Evolutionary conservation across 805 yeast species (phyloP).

Genomic region (Ogataea populi-albae): DNA sequence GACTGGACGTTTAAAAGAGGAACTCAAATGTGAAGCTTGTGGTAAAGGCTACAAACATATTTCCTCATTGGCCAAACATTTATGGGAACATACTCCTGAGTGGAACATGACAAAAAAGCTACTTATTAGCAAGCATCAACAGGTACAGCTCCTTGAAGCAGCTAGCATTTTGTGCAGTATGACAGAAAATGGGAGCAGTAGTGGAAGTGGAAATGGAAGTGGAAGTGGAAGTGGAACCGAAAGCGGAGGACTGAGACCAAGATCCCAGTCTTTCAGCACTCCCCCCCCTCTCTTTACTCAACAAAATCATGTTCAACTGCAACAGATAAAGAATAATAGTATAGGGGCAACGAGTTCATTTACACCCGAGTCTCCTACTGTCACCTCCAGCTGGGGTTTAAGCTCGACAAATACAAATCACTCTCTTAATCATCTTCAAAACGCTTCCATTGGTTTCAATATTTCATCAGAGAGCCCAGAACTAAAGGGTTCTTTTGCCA

Average conservation of each 20-base stretch:
- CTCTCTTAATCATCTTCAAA: too few relatives aligned
- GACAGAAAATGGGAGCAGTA: constrained; percentile 42
- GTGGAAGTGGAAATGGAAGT: constrained; percentile 9
- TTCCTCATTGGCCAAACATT: constrained; percentile 80
- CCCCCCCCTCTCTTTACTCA: constrained; percentile 17
- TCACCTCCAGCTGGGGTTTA: too few relatives aligned
- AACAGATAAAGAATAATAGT: too few relatives aligned
- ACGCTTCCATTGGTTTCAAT: too few relatives aligned
- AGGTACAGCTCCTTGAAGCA: constrained; percentile 77
- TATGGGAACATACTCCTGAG: constrained; percentile 94
- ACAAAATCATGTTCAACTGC: too few relatives aligned
- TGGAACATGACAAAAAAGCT: constrained; percentile 85
- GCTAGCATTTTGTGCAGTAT: constrained; percentile 75
- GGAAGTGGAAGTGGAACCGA: constrained; percentile 11
- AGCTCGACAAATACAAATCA: too few relatives aligned
- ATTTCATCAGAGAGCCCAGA: too few relatives aligned
- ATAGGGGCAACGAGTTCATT: too few relatives aligned
- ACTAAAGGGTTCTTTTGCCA: too few relatives aligned
- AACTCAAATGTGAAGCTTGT: constrained; percentile 83
- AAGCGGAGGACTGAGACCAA: constrained; percentile 14
- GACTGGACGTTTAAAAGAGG: constrained; percentile 79
- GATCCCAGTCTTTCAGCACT: constrained; percentile 19
- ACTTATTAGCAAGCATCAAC: constrained; percentile 82
- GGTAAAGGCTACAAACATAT: constrained; percentile 91
- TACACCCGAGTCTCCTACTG: too few relatives aligned